Base-by-base conservation (phyloP, 1,284 basidiomycete species). In the Entoloma clypeatum region DNA sequence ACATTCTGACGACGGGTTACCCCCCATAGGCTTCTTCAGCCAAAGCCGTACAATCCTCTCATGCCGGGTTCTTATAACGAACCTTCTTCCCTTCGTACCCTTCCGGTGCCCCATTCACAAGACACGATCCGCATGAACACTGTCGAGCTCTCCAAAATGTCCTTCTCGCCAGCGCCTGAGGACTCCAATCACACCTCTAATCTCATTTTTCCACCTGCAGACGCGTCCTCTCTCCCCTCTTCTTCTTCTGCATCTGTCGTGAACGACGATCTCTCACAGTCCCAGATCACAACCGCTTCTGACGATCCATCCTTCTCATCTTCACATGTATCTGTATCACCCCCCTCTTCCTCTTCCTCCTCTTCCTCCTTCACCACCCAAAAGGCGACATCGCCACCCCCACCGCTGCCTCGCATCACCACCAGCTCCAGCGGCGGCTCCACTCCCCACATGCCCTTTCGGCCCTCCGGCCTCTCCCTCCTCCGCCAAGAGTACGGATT, bases 11-110 rank as follows among this genome's bases (percentile, higher is more conserved):
- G n/a, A n/a, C n/a, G n/a, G n/a, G n/a, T n/a, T n/a, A n/a, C n/a
- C n/a, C n/a, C n/a, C 10, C n/a, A 38, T 27, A 69, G 68, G 36
- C 61, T 69, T 45, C 58, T 71, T 9, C 67, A 69, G 51, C 55
- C 66, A 17, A 59, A 54, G 32, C 63, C 63, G 24, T 66, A 64
- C 47, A 65, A 64, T 50, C 54, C 57, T 5, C 47, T 56, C 31
- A 40, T 39, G 19, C 40, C 50, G 13, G 45, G 43, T 25, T 39
- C 47, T 32, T 33, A 22, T 37, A 36, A 24, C 43, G 38, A 53
- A 25, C 32, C 50, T 41, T 50, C 57, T 26, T 62, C n/a, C n/a
- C n/a, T n/a, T n/a, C n/a, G n/a, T n/a, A n/a, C n/a, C n/a, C n/a
- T n/a, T n/a, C n/a, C n/a, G n/a, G n/a, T n/a, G n/a, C n/a, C n/a